Percentiles rank a stretch among this genome's conserved stretches.
Conservation (phyloP, 177 flowering plant genomes). For the Vitis hybrid region DNA sequence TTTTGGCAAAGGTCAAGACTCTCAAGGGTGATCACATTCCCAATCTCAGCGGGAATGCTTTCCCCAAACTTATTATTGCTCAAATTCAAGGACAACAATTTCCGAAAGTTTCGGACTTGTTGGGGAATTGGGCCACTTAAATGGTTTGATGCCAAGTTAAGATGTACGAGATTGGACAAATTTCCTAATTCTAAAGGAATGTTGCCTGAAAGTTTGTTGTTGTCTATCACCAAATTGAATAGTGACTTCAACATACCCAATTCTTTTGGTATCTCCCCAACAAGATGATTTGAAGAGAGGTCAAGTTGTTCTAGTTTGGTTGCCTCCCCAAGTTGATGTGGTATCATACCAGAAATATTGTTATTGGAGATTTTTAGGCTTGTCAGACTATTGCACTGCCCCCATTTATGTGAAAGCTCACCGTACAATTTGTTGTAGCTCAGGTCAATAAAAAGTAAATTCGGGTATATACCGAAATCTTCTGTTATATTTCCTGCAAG, state of each 20-base stretch:
- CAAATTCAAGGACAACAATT: conserved; percentile 13
- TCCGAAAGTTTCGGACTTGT: background rate
- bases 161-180: conserved; percentile 7
- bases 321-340: conserved; percentile 6
- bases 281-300: conserved; percentile 12
- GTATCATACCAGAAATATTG: conserved; percentile 13
- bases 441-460: rapidly evolving
- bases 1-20: conserved; percentile 22
- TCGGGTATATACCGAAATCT: no score
- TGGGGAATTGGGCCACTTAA: conserved; percentile 9
- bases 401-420: no score
- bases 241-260: conserved; percentile 5
- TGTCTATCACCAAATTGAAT: conserved; percentile 8
- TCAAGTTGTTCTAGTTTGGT: conserved; percentile 3
- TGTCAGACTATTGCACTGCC: background rate
- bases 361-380: conserved; percentile 13
- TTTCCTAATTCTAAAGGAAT: conserved; percentile 14
- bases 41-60: conserved; percentile 9
- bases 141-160: conserved; percentile 14
- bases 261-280: conserved; percentile 13
- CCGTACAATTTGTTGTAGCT: no score
- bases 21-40: conserved; percentile 7
- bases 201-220: conserved; percentile 16
- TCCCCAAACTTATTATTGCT: conserved; percentile 10
- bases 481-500: no score